Conservation (phyloP, 2,329 filamentous ascomycete species). For the Fusarium pseudoanthophilum region DNA sequence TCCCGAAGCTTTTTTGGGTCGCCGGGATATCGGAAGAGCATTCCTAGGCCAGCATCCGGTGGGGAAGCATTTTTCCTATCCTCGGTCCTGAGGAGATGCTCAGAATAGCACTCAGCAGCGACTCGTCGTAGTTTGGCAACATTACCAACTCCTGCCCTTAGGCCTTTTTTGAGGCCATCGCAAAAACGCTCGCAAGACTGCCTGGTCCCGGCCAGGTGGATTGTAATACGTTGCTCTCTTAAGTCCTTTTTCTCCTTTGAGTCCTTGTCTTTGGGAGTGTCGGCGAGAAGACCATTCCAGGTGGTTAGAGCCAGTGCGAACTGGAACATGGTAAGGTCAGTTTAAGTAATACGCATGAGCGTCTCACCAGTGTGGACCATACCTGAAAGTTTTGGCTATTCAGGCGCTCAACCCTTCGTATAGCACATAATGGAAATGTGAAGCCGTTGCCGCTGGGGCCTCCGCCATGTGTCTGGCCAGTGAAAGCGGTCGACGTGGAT, state of each 20-base stretch:
- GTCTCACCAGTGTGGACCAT: slow-evolving; percentile 19
- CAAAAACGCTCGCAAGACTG: slow-evolving; percentile 95
- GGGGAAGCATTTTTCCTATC: slow-evolving; percentile 66
- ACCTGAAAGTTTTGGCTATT: slow-evolving; percentile 89
- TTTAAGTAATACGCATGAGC: neutral
- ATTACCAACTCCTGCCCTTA: slow-evolving; percentile 87
- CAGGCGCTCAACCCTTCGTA: slow-evolving; percentile 89
- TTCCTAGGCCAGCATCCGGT: slow-evolving; percentile 93
- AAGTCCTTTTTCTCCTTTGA: slow-evolving; percentile 56
- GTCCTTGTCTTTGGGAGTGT: slow-evolving; percentile 64
- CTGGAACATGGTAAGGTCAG: slow-evolving; percentile 49
- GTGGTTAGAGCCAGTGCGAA: slow-evolving; percentile 96
- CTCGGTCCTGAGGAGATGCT: slow-evolving; percentile 76
- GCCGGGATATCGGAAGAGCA: slow-evolving; percentile 93
- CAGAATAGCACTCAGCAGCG: slow-evolving; percentile 88
- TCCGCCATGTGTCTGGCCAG: slow-evolving; percentile 90
- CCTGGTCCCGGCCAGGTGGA: slow-evolving; percentile 89
- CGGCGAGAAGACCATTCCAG: slow-evolving; percentile 80
- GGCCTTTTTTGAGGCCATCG: slow-evolving; percentile 90
- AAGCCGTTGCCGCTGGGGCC: slow-evolving; percentile 96
- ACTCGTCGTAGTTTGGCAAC: slow-evolving; percentile 86
- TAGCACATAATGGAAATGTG: slow-evolving; percentile 90
- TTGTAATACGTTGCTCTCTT: slow-evolving; percentile 84
- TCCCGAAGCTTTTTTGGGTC: slow-evolving; percentile 94
- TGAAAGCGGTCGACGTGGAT: slow-evolving; percentile 83